These are phyloP conservation scores for Suillus lakei DNA, from an alignment of 768 basidiomycete genomes.

Conservation along the genomic window DNA sequence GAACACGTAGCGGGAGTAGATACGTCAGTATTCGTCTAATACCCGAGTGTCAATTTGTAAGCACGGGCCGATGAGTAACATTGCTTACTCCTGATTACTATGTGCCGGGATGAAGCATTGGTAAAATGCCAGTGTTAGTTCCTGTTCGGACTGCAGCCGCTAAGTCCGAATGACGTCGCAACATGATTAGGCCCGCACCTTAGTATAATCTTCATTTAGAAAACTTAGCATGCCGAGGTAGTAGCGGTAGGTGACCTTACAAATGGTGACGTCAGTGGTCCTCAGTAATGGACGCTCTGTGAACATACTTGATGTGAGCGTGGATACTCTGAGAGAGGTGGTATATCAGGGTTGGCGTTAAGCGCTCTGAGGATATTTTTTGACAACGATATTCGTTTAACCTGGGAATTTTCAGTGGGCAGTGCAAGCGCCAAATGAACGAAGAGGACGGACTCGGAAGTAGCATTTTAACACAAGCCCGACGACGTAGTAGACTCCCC, in stretches of 20 bases:
- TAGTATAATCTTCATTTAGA: slow-evolving; percentile 87
- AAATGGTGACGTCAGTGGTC: slow-evolving; percentile 19
- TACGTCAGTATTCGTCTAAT: slow-evolving; percentile 87
- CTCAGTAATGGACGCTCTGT: slow-evolving; percentile 16
- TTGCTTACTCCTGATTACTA: slow-evolving; percentile 80
- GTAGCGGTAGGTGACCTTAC: slow-evolving; percentile 90
- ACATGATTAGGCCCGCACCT: slow-evolving; percentile 48
- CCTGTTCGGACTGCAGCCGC: slow-evolving; percentile 70
- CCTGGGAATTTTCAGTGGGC: slow-evolving; percentile 46
- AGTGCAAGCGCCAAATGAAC: background rate
- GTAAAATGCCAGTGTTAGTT: slow-evolving; percentile 86
- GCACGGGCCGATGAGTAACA: background rate
- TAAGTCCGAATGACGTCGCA: slow-evolving; percentile 9
- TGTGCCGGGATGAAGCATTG: slow-evolving; percentile 73
- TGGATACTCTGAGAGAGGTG: slow-evolving; percentile 75
- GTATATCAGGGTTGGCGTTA: slow-evolving; percentile 83
- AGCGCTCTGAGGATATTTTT: slow-evolving; percentile 93
- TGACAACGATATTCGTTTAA: slow-evolving; percentile 88
- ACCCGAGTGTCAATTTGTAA: background rate
- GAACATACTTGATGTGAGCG: slow-evolving; percentile 78
- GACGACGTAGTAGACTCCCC: slow-evolving; percentile 93
- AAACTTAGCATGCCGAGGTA: slow-evolving; percentile 96
- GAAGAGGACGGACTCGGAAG: slow-evolving; percentile 70
- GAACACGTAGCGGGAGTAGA: slow-evolving; percentile 86
- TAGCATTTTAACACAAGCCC: slow-evolving; percentile 92